Evolutionary conservation across 2,329 filamentous ascomycete species (phyloP), one percentile per base, ranked within the genome.

Genomic region (Cytospora piceae): DNA sequence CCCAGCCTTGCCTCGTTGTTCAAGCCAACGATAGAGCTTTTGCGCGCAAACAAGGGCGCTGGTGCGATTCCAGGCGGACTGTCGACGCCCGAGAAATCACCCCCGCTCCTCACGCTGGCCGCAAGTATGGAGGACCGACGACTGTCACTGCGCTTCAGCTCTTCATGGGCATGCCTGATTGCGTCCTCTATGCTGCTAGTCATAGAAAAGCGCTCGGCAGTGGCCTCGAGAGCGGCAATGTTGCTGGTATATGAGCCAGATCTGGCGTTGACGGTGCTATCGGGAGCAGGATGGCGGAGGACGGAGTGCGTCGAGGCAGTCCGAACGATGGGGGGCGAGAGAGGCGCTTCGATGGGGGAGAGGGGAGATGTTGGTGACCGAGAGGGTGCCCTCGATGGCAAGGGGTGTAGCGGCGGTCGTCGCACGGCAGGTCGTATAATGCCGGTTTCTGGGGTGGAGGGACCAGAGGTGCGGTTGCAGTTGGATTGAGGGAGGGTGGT

Each of bases 161-260:
- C 88, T 67, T 87, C 81, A 76, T 92, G 88, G 70, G 92, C 81
- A 72, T 90, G 87, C 66, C 90, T 85, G 71, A 93, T 94, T 71
- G 91, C 90, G 79, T 91, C 87, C 72, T 90, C 90, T 73, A 93
- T 90, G 68, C 91, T 92, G 68, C 88, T 91, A 64, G 87, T 89
- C 79, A 86, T 85, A 71, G 89, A 91, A 75, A 94, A 81, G 69
- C 87, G 85, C 77, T 93, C 90, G 58, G 91, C 91, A 14, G 87
- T 89, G 70, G 90, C 88, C 77, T 94, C 91, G 68, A 94, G 85
- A 58, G 88, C 86, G 70, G 89, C 87, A 68, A 94, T 88, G 78
- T 90, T 93, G 74, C 83, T 83, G 22, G 84, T 78, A 73, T 86
- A 88, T 37, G 86, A 86, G 31, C 85, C 86, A 65, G 88, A 85